phyloP scores from a whole-genome alignment of 345 rosid species.

The Hypericum androsaemum region DNA sequence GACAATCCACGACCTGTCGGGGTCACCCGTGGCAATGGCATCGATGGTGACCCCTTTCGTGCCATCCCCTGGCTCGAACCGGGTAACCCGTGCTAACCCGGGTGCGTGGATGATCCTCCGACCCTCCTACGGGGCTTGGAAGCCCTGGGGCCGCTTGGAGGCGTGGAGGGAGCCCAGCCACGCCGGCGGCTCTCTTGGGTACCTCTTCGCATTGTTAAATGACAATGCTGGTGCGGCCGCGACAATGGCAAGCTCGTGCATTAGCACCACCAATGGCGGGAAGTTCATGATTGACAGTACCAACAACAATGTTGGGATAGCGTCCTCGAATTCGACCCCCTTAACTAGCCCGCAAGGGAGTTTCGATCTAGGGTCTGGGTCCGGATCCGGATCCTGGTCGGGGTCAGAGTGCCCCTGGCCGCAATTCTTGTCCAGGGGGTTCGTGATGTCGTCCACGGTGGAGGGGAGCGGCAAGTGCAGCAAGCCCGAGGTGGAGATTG shows the following conservation, averaged over 20 bases:
- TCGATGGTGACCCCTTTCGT: conserved; percentile 98
- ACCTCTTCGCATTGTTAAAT: conserved; percentile 65
- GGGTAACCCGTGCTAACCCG: conserved; percentile 72
- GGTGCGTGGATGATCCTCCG: conserved; percentile 92
- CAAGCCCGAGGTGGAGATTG: conserved; percentile 72
- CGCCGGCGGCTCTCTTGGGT: conserved; percentile 42
- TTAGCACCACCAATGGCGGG: conserved; percentile 66
- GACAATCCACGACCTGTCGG: conserved; percentile 88
- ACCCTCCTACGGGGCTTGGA: conserved; percentile 75
- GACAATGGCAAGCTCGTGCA: conserved; percentile 28
- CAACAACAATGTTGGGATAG: too few relatives aligned
- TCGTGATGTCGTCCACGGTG: conserved; percentile 82
- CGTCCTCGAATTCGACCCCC: conserved; percentile 28
- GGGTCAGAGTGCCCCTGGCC: conserved; percentile 23
- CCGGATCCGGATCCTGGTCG: conserved; percentile 30
- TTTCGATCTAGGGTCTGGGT: conserved; percentile 61
- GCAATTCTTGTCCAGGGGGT: conserved; percentile 36
- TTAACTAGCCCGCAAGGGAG: conserved; percentile 68
- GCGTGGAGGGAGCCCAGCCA: conserved; percentile 67
- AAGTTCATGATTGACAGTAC: conserved; percentile 59
- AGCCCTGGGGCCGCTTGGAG: conserved; percentile 90
- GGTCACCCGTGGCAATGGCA: conserved; percentile 94
- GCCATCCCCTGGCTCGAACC: conserved; percentile 76
- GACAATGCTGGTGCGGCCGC: conserved; percentile 38
- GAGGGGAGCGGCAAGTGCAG: conserved; percentile 43